Evolutionary conservation across 148 eudicot species (phyloP).

Genomic region (Polygonum aviculare): DNA sequence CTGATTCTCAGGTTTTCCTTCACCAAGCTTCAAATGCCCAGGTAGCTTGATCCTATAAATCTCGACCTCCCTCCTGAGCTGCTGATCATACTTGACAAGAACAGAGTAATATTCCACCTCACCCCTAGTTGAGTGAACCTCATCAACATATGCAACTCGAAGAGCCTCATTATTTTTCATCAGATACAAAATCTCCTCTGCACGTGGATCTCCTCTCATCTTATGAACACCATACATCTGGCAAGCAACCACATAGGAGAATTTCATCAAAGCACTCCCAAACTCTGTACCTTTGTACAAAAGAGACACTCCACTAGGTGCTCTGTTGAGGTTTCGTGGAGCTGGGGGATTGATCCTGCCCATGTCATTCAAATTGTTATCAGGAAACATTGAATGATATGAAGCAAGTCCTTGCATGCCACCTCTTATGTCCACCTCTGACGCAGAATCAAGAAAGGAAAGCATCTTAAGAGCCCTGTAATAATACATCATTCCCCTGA

Average conservation of each 20-base stretch:
- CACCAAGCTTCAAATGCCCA: slow-evolving; percentile 84
- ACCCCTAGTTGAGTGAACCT: slow-evolving; percentile 46
- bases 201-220: slow-evolving; percentile 54
- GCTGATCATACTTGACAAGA: slow-evolving; percentile 86
- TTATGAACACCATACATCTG: slow-evolving; percentile 84
- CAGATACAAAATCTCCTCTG: slow-evolving; percentile 73
- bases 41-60: slow-evolving; percentile 78
- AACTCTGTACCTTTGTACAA: slow-evolving; percentile 63
- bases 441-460: slow-evolving; percentile 80
- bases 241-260: slow-evolving; percentile 81
- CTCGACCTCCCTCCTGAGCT: slow-evolving; percentile 60
- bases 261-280: slow-evolving; percentile 78
- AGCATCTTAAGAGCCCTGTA: slow-evolving; percentile 90
- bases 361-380: slow-evolving; percentile 25
- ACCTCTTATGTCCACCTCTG: slow-evolving; percentile 65
- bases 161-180: slow-evolving; percentile 92
- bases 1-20: slow-evolving; percentile 96
- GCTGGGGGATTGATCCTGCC: slow-evolving; percentile 21
- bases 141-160: slow-evolving; percentile 94
- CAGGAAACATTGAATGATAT: slow-evolving; percentile 31
- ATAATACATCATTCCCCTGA: slow-evolving; percentile 97
- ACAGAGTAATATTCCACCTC: slow-evolving; percentile 72
- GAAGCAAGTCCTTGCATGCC: slow-evolving; percentile 51
- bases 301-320: slow-evolving; percentile 51
- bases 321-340: slow-evolving; percentile 38